These are phyloP conservation scores for Kewa caespitosa DNA, from an alignment of 179 eudicot species.

Conservation along the genomic window DNA sequence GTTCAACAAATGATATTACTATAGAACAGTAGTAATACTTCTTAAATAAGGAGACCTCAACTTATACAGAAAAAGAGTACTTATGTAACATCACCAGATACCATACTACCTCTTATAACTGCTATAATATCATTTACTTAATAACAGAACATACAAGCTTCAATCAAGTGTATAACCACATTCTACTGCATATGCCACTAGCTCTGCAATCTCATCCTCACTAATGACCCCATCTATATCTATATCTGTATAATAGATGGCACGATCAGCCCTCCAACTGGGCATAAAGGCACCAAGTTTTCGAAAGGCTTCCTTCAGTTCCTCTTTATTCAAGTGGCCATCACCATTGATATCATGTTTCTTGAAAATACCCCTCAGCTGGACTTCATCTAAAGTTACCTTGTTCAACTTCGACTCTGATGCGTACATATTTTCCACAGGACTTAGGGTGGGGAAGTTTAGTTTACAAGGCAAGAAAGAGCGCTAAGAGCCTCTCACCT, in stretches of 20 bases:
- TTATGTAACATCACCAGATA: neutral
- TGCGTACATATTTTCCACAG: constrained; percentile 9
- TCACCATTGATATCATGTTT: constrained; percentile 33
- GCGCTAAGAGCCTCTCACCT: neutral
- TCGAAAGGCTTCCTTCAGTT: constrained; percentile 34
- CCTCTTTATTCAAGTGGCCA: constrained; percentile 35
- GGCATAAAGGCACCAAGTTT: constrained; percentile 32
- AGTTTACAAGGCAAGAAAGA: neutral
- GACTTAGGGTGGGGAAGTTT: neutral
- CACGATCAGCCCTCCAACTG: constrained; percentile 29
- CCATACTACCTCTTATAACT: neutral
- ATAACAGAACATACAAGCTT: constrained; percentile 16
- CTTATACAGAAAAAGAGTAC: neutral
- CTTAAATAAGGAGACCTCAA: neutral
- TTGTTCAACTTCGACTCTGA: constrained; percentile 2
- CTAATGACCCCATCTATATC: constrained; percentile 34
- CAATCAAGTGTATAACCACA: constrained; percentile 37
- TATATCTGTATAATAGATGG: constrained; percentile 34
- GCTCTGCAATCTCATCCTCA: constrained; percentile 31
- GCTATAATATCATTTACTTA: constrained; percentile 23
- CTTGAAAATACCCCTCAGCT: constrained; percentile 28
- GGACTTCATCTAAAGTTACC: constrained; percentile 23
- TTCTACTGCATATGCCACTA: constrained; percentile 36
- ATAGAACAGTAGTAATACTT: neutral
- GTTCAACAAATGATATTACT: neutral